Base-by-base conservation (phyloP, 1,139 yeast species). In the Scheffersomyces insectosa region DNA sequence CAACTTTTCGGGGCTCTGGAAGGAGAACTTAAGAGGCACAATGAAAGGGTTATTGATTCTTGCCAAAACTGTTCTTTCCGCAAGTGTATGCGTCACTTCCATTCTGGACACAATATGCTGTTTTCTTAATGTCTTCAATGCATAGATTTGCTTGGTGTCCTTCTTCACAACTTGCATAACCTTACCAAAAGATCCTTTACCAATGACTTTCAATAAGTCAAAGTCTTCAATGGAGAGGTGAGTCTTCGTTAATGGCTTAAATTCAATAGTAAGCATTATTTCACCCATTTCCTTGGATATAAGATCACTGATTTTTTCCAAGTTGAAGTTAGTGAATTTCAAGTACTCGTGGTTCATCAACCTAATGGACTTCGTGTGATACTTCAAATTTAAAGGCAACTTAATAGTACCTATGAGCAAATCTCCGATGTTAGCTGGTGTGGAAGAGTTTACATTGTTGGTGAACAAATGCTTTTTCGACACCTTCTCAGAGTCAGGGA, bases 101-200 rank as follows among this genome's bases (percentile, higher is more conserved):
- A 90, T 83, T 59, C 96, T 82, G 13, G 96, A 87, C 28, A 93
- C 95, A 54, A 93, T 89, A 61, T 93, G 97, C 23, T 95, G 90
- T 62, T 93, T 93, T 54, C 98, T 79, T 51, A 93, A 82, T 0
- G 97, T 90, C 63, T 93, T 93, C 62, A 93, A 73, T 3, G 99
- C 99, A 64, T 93, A 93, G 32, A 93, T 85, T 61, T 91, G 95
- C 51, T 86, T 86, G 9, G 99, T 93, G 65, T 93, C 98, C 55
- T 88, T 88, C 68, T 93, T 93, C 46, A 90, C 83, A 37, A 93
- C 99, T 66, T 93, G 99, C 98, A 93, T 93, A 44, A 93, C 99
- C 66, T 95, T 93, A 42, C 99, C 99, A 66, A 93, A 95, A 2
- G 97, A 89, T 3, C 99, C 99, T 63, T 93, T 93, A 37, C 99